These are phyloP conservation scores for Hypomontagnella monticulosa DNA, from an alignment of 495 filamentous ascomycete species.

Conservation along the genomic window DNA sequence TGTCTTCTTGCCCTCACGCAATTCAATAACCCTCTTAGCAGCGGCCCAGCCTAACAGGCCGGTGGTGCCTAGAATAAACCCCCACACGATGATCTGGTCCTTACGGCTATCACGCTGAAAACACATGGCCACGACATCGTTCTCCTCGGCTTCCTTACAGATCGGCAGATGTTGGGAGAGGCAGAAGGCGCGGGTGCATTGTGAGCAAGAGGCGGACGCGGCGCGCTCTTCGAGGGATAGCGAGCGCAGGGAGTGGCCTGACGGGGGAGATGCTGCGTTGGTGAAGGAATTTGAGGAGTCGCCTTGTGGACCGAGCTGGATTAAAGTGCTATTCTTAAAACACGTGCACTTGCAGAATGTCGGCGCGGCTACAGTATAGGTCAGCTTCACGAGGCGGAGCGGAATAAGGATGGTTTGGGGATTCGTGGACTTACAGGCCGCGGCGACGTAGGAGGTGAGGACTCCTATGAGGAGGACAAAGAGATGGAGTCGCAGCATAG, in stretches of 20 bases:
- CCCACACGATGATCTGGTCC: conserved; percentile 89
- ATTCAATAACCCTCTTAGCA: conserved; percentile 61
- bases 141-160: conserved; percentile 84
- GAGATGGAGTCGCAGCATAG: conserved; percentile 49
- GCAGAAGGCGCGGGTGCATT: conserved; percentile 94
- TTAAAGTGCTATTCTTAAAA: conserved; percentile 90
- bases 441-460: conserved; percentile 44
- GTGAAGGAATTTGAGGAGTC: conserved; percentile 44
- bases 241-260: not conserved
- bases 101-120: conserved; percentile 93
- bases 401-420: too few species aligned
- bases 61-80: conserved; percentile 89
- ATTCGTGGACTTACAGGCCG: conserved; percentile 48
- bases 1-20: conserved; percentile 57
- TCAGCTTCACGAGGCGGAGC: conserved; percentile 22
- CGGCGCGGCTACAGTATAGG: conserved; percentile 60
- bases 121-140: conserved; percentile 88
- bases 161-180: conserved; percentile 83
- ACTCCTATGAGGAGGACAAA: conserved; percentile 47
- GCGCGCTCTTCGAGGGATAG: conserved; percentile 35
- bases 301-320: conserved; percentile 67
- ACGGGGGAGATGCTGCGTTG: conserved; percentile 27
- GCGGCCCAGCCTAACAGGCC: conserved; percentile 84
- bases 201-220: conserved; percentile 66
- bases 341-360: conserved; percentile 99